Evolutionary conservation across 202 grass and related monocot species (phyloP), one percentile per base, ranked within the genome.

Genomic region (Tripidium arundinaceum): DNA sequence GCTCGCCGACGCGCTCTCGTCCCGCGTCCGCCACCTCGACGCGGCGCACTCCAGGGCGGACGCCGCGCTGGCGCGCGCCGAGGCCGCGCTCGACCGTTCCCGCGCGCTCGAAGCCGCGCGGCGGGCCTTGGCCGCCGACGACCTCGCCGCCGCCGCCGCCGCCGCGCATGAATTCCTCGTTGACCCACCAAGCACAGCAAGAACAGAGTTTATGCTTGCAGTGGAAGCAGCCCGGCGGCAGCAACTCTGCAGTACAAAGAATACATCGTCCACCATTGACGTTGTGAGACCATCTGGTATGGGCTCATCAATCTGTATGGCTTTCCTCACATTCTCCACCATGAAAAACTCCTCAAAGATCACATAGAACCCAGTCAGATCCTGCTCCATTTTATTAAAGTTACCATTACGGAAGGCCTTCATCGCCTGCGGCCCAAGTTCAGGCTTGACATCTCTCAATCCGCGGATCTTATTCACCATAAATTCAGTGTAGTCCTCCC

Each of bases 331-430:
- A 83, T 98, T 98, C 83, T 93, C 92, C 38, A 98, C 92, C 95
- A 98, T 98, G 82, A 94, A 94, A 80, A 98, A 98, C 77, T 98
- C 95, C 79, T 98, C 95, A 65, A 94, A 86, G 52, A 98, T 94
- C 45, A 98, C 77, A 63, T 94, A 94, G 72, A 91, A 98, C 25
- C 90, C 95, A 50, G 86, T 94, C 24, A 98, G 77, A 82, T 98
- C 95, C 65, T 95, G 88, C 72, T 86, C 90, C 82, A 86, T 86
- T 76, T 87, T 95, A 42, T 76, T 91, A 24, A 98, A 95, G 72
- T 83, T 98, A 55, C 95, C 88, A 63, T 86, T 93, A 45, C 85
- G 89, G 75, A 95, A 88, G 8, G 92, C 86, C 45, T 93, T 98
- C 34, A 90, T 95, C 3, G 90, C 86, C 33, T 81, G 91, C 1